phyloP scores from a whole-genome alignment of 2,329 filamentous ascomycete species.

The Fusarium odoratissimum region DNA sequence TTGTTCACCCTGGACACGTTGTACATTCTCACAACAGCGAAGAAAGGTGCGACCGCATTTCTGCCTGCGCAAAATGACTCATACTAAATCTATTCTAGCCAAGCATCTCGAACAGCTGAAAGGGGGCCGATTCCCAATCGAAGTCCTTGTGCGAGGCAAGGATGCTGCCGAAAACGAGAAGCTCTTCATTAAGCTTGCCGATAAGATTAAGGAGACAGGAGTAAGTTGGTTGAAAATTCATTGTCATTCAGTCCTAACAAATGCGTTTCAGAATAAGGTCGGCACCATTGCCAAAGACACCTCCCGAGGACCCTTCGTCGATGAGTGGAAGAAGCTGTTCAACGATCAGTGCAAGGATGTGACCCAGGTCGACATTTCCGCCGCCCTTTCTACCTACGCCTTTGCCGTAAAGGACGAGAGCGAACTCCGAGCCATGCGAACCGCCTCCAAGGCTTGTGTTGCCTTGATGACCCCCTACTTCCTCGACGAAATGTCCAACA shows the following conservation, averaged over 20 bases:
- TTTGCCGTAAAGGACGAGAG: conserved; percentile 95
- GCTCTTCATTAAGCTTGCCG: conserved; percentile 84
- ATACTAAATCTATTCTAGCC: conserved; percentile 65
- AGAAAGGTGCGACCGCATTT: conserved; percentile 78
- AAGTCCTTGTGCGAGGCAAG: conserved; percentile 92
- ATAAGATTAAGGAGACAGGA: conserved; percentile 87
- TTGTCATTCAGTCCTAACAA: conserved; percentile 22
- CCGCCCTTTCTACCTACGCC: conserved; percentile 83
- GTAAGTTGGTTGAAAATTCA: conserved; percentile 62
- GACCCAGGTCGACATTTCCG: conserved; percentile 87
- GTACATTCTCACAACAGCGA: conserved; percentile 94
- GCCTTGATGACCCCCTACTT: conserved; percentile 97
- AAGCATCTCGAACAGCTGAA: conserved; percentile 94
- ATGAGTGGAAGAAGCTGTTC: conserved; percentile 93
- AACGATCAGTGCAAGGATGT: conserved; percentile 83
- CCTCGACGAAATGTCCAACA: conserved; percentile 96
- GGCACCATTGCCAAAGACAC: conserved; percentile 87
- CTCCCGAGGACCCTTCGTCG: conserved; percentile 87
- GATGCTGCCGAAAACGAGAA: conserved; percentile 92
- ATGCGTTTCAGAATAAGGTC: conserved; percentile 78
- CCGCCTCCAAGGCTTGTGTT: conserved; percentile 92
- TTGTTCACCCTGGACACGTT: conserved; percentile 88
- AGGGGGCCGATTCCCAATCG: conserved; percentile 90
- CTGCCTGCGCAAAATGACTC: conserved; percentile 7
- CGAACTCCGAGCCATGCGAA: conserved; percentile 93